A percentile compares a stretch with the other conserved stretches of the same genome.
Evolutionary conservation across 2,329 filamentous ascomycete genomes (phyloP).

Genomic region (Stemphylium beticola): DNA sequence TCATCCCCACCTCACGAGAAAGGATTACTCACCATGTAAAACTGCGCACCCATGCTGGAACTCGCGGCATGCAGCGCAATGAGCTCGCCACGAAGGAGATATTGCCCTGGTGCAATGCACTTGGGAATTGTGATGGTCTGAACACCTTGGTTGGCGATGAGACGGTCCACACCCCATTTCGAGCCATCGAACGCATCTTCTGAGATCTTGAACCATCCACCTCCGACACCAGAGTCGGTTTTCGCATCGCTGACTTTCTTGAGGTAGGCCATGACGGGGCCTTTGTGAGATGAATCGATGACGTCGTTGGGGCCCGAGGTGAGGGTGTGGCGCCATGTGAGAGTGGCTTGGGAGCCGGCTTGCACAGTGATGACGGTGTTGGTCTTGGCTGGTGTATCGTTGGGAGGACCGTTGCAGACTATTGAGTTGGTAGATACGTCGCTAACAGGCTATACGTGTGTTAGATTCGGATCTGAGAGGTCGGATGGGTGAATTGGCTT

Average conservation of each 20-base stretch:
- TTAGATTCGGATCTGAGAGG: slow-evolving; percentile 31
- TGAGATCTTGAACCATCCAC: slow-evolving; percentile 26
- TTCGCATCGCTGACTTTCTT: slow-evolving; percentile 62
- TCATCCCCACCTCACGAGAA: slow-evolving; percentile 14
- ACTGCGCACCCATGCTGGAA: slow-evolving; percentile 48
- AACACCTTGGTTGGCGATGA: slow-evolving; percentile 52
- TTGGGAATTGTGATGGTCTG: slow-evolving; percentile 48
- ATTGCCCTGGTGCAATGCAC: slow-evolving; percentile 48
- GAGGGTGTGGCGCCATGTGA: slow-evolving; percentile 66
- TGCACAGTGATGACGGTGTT: slow-evolving; percentile 48
- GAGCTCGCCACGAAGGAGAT: slow-evolving; percentile 53
- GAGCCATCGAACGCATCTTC: slow-evolving; percentile 47
- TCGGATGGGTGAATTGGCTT: neutral
- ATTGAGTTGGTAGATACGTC: slow-evolving; percentile 62
- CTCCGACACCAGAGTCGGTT: slow-evolving; percentile 36
- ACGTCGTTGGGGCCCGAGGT: slow-evolving; percentile 56
- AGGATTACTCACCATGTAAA: slow-evolving; percentile 45
- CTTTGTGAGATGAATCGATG: slow-evolving; percentile 63
- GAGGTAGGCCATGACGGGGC: slow-evolving; percentile 63
- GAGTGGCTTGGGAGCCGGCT: slow-evolving; percentile 58
- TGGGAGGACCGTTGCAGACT: slow-evolving; percentile 65
- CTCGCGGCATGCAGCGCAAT: slow-evolving; percentile 52
- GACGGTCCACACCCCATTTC: slow-evolving; percentile 45
- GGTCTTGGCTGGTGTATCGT: slow-evolving; percentile 48
- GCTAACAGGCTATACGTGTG: slow-evolving; percentile 54